Evolutionary conservation across 306 rosid species (phyloP).

Genomic region (Oxytropis ochrocephala): DNA sequence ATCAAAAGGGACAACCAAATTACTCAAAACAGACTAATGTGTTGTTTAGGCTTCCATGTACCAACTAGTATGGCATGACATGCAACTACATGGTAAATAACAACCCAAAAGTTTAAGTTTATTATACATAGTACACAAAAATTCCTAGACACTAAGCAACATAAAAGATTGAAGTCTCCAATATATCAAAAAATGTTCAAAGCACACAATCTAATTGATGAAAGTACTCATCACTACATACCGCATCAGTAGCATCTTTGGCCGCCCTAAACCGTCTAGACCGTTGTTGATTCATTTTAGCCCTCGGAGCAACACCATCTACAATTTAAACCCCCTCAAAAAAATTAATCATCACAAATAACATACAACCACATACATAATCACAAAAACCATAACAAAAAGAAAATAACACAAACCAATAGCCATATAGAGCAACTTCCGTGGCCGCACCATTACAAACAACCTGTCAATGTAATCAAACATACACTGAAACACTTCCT

Average conservation of each 20-base stretch:
- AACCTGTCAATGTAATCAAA: slow-evolving; percentile 91
- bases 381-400: background rate
- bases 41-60: background rate
- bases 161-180: background rate
- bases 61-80: background rate
- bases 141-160: background rate
- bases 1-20: background rate
- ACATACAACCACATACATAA: background rate
- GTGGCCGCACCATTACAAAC: slow-evolving; percentile 88
- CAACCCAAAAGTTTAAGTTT: background rate
- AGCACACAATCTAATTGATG: slow-evolving; percentile 10
- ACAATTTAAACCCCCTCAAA: slow-evolving; percentile 1
- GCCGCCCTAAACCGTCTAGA: slow-evolving; percentile 95
- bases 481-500: slow-evolving; percentile 91
- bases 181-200: background rate
- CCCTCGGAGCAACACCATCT: slow-evolving; percentile 99
- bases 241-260: slow-evolving; percentile 90
- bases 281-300: slow-evolving; percentile 98
- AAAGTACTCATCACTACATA: slow-evolving; percentile 38
- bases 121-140: background rate
- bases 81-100: background rate
- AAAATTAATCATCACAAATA: background rate
- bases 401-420: slow-evolving; percentile 56
- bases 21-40: background rate
- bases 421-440: slow-evolving; percentile 92